These are phyloP conservation scores for Auriscalpium microsporum DNA, from an alignment of 768 basidiomycete genomes.

Conservation along the genomic window DNA sequence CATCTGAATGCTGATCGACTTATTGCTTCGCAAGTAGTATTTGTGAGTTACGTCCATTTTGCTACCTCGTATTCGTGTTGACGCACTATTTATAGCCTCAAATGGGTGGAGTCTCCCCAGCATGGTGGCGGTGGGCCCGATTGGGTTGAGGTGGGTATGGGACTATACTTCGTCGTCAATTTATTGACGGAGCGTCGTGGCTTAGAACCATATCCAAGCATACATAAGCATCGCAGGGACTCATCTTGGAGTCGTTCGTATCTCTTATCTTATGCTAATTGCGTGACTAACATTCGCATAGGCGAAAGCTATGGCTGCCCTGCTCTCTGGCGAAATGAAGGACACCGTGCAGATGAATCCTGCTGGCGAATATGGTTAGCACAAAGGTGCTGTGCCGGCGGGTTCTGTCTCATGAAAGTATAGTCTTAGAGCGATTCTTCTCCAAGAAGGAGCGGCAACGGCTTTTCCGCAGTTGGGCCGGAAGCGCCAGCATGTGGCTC, in stretches of 20 bases:
- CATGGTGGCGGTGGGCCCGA: slow-evolving; percentile 74
- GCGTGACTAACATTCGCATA: slow-evolving; percentile 17
- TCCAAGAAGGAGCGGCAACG: slow-evolving; percentile 81
- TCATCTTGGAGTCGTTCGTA: slow-evolving; percentile 45
- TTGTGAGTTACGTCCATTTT: slow-evolving; percentile 49
- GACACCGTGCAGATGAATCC: slow-evolving; percentile 84
- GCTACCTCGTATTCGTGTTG: neutral
- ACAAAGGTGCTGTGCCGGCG: neutral
- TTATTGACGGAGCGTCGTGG: neutral
- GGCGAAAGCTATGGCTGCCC: slow-evolving; percentile 93
- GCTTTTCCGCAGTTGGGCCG: slow-evolving; percentile 92
- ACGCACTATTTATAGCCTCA: slow-evolving; percentile 46
- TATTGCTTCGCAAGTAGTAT: slow-evolving; percentile 42
- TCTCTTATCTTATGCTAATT: neutral
- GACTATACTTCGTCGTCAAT: neutral
- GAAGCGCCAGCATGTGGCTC: slow-evolving; percentile 89
- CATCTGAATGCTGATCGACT: neutral
- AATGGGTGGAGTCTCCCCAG: slow-evolving; percentile 90
- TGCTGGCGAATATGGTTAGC: slow-evolving; percentile 62
- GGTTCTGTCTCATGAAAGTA: neutral
- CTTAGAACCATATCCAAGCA: slow-evolving; percentile 74
- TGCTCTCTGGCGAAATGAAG: slow-evolving; percentile 93
- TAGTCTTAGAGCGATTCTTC: slow-evolving; percentile 84
- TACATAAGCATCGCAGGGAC: slow-evolving; percentile 83
- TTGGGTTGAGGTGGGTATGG: slow-evolving; percentile 77